phyloP scores from a whole-genome alignment of 208 protist genomes.

The Wallacemonas sp. region DNA sequence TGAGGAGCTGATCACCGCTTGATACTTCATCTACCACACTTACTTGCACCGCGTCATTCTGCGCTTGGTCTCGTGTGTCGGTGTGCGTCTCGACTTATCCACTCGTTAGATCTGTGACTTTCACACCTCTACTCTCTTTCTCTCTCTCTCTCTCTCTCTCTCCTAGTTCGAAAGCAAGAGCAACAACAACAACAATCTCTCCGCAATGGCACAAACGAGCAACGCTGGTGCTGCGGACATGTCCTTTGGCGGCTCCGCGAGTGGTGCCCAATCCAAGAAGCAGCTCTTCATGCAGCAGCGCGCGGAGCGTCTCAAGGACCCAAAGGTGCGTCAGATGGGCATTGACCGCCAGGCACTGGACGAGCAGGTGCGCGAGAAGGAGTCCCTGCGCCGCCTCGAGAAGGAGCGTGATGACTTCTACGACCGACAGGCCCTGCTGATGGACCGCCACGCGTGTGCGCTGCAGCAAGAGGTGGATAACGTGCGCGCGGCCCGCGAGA shows the following conservation, averaged over 20 bases:
- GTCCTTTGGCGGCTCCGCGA: slow-evolving; percentile 2
- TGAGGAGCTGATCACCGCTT: too few species aligned
- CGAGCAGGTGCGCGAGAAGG: slow-evolving; percentile 91
- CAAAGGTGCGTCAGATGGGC: slow-evolving; percentile 91
- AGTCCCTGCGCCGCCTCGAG: slow-evolving; percentile 75
- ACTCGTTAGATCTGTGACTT: too few species aligned
- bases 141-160: too few species aligned
- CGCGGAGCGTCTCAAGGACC: slow-evolving; percentile 88
- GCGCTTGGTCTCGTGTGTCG: too few species aligned
- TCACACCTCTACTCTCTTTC: too few species aligned
- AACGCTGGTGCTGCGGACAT: slow-evolving; percentile 11
- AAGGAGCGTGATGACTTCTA: slow-evolving; percentile 88
- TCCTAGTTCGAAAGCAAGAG: too few species aligned
- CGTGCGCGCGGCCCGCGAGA: slow-evolving; percentile 72
- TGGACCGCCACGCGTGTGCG: slow-evolving; percentile 86
- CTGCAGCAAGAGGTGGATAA: slow-evolving; percentile 89
- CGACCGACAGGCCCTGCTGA: slow-evolving; percentile 86
- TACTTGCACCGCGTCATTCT: too few species aligned
- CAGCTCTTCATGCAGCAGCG: slow-evolving; percentile 87
- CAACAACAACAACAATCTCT: too few species aligned
- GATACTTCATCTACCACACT: too few species aligned
- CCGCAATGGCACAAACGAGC: background rate
- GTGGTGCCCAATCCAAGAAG: slow-evolving; percentile 63
- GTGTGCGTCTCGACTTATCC: too few species aligned
- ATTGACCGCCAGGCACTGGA: slow-evolving; percentile 91